Evolutionary conservation across 345 rosid genomes (phyloP), one percentile per base, ranked within the genome.

Genomic region (Eucalyptus marginata): DNA sequence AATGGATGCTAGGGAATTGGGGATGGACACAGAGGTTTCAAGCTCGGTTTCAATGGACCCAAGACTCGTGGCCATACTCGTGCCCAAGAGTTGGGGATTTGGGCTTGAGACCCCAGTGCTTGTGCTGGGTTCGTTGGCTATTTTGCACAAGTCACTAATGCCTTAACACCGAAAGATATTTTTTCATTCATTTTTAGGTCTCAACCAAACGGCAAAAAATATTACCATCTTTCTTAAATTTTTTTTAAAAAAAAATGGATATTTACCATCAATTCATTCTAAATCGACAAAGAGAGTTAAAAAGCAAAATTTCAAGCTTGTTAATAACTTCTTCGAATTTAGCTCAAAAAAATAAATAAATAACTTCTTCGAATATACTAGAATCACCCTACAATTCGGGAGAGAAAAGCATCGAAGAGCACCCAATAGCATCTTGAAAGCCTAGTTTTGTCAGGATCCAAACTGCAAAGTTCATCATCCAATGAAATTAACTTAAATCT

Each of bases 161-260:
- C 17, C 14, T 13, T 62, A 29, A 27, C 6, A 25, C 7, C 17
- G 8, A 7, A 44, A 44, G 2, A 44, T 44, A 44, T 43, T 20
- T 20, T 52, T 52, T 20, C 2, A 4, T 64, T 64, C 3, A 64
- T 66, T 66, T 66, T 31, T 2, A 2, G 0, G 18, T 16, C 3
- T 31, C 0, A 31, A 0, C 11, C 0, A 66, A 31, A 31, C 1
- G 8, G 1, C 0, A 0, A 15, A 66, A 66, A 31, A 66, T 66
- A n/a, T 66, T 16, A 8, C 5, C 0, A 4, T 66, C 8, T 66
- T 31, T 64, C n/a, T n/a, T n/a, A n/a, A n/a, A n/a, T n/a, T n/a
- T n/a, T n/a, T n/a, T n/a, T n/a, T n/a, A n/a, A n/a, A n/a, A n/a
- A 52, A 52, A 51, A 20, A 18, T 16, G 3, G 36, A 66, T 3